phyloP scores from a whole-genome alignment of 2,329 filamentous ascomycete genomes.

The Colletotrichum sidae region DNA sequence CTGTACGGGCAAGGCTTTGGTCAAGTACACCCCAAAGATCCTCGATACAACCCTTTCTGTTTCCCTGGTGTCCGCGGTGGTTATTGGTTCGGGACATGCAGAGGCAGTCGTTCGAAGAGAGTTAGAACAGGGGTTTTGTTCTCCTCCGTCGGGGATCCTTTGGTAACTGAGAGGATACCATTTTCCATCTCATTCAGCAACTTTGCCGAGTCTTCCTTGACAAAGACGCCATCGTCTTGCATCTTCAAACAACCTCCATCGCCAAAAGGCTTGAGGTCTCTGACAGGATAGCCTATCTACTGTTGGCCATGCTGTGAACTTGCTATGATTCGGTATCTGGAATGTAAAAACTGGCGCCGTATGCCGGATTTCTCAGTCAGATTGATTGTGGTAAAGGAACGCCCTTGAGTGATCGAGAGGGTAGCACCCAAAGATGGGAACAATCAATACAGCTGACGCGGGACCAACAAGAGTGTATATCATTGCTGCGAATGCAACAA shows the following conservation, averaged over 20 bases:
- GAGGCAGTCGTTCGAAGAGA: background rate
- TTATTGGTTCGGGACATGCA: background rate
- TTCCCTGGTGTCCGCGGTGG: background rate
- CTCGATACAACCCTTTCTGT: conserved; percentile 3
- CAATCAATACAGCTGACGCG: conserved; percentile 24
- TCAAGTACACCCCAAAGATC: conserved; percentile 10
- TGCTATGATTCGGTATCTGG: conserved; percentile 2
- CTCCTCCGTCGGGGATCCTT: background rate
- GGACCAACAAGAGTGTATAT: conserved; percentile 18
- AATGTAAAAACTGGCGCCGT: conserved; percentile 23
- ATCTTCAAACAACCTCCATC: background rate
- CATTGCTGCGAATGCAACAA: conserved; percentile 21
- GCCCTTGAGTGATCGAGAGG: background rate
- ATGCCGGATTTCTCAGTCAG: background rate
- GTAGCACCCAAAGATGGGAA: conserved; percentile 23
- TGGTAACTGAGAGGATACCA: background rate
- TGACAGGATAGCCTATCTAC: background rate
- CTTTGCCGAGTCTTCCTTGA: background rate
- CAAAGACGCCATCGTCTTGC: background rate
- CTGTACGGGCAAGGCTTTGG: background rate
- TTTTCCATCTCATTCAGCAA: background rate
- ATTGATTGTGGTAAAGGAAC: background rate
- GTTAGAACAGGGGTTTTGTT: background rate
- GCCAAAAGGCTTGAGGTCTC: background rate
- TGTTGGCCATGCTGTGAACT: background rate